phyloP scores from a whole-genome alignment of 2,329 filamentous ascomycete genomes.

The Colletotrichum salicis region DNA sequence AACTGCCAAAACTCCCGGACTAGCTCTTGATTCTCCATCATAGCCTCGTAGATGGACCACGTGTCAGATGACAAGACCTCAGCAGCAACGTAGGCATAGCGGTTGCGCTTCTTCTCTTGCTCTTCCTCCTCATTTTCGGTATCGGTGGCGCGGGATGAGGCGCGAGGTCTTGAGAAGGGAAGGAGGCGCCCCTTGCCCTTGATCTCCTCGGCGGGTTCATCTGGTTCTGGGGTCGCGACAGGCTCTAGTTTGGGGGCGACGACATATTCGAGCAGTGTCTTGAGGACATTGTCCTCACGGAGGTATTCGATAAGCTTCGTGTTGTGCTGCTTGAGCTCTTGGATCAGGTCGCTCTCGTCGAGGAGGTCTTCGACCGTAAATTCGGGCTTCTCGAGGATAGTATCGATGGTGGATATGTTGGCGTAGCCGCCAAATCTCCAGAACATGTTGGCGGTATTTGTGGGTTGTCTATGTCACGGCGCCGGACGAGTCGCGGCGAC shows the following conservation, averaged over 20 bases:
- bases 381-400: conserved; percentile 95
- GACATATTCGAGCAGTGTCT: conserved; percentile 90
- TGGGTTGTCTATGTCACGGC: conserved; percentile 41
- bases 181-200: conserved; percentile 55
- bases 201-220: conserved; percentile 59
- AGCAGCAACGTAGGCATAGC: conserved; percentile 92
- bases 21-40: conserved; percentile 84
- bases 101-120: conserved; percentile 88
- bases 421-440: conserved; percentile 99
- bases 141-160: conserved; percentile 63
- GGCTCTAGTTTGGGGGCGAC: conserved; percentile 78
- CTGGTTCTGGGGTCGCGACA: conserved; percentile 61
- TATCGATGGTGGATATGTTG: conserved; percentile 96
- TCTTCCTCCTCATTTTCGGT: conserved; percentile 73
- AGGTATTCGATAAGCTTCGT: conserved; percentile 97
- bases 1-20: conserved; percentile 92
- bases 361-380: conserved; percentile 95
- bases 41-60: conserved; percentile 93
- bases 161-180: conserved; percentile 63
- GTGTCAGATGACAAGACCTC: conserved; percentile 96
- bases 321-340: conserved; percentile 98
- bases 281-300: conserved; percentile 85
- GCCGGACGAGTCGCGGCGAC: conserved; percentile 32
- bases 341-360: conserved; percentile 94
- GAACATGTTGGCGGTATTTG: conserved; percentile 80